Base-by-base conservation (phyloP, 108 stramenopile genomes). In the Discostella stelligeroides region DNA sequence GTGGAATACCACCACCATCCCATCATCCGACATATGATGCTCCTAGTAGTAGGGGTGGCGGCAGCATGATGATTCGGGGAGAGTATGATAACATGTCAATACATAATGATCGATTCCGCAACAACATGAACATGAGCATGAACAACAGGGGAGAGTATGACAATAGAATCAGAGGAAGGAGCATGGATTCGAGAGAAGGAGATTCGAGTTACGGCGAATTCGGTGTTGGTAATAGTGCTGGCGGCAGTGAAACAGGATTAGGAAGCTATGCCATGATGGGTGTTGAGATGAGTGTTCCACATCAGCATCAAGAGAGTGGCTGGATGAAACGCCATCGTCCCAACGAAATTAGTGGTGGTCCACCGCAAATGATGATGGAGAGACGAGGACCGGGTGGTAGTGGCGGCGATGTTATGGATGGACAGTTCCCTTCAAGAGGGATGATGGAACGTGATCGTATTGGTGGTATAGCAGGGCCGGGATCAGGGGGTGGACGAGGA, bases 241-340 rank as follows among this genome's bases (percentile, higher is more conserved):
- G 34, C 4, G 34, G 5, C 12, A 14, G 29, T 3, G 54, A 2
- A 7, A 29, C 5, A 29, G 25, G 14, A 9, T 9, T 58, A 20
- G 34, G 34, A 20, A 58, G 57, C 34, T 58, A 58, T 21, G 57
- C 38, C 57, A 58, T 41, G 57, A 58, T 58, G 38, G 39, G 57
- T n/a, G 57, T 34, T 20, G 34, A 20, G 37, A 58, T 58, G 57
- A 37, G 57, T 45, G n/a, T 4, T 10, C 43, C n/a, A 2, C 43
- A 17, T 27, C 54, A 29, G 54, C 54, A 24, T 25, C 54, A 34
- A 6, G 34, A 34, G 43, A 28, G 54, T 1, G 54, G 6, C 15
- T 20, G 54, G 54, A 55, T 55, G 54, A 55, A 55, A 15, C 54
- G 54, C 8, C 54, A 20, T 29, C 54, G 54, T 29, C 28, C 54